Evolutionary conservation across 768 basidiomycete species (phyloP), one percentile per base, ranked within the genome.

Genomic region (Coprinellus aureogranulatus): DNA sequence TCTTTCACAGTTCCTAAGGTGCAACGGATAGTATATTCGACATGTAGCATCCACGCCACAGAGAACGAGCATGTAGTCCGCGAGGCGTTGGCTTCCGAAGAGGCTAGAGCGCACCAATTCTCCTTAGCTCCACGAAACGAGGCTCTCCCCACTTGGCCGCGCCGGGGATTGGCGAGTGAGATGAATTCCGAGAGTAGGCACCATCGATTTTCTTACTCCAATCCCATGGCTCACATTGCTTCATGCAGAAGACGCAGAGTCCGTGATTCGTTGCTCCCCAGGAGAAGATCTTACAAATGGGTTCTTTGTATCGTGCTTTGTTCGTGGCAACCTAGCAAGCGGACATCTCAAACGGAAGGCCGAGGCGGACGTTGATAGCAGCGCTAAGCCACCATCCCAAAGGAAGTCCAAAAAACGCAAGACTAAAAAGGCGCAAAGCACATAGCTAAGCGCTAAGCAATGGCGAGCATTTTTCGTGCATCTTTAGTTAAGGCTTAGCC

Each of bases 231-330:
- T n/a, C n/a, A n/a, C n/a, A n/a, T n/a, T 41, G 14, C 41, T 28
- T 20, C 6, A 30, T 54, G n/a, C 26, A 88, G 87, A 68, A 22
- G 69, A 83, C 58, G 87, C 89, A 4, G 70, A 75, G 3, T 84
- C 85, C 11, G 68, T 91, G 20, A 65, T 94, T 26, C 84, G 92
- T 18, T 93, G 91, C 68, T 80, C 81, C 26, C 86, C 92, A 14
- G 85, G 86, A 54, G 90, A 89, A 59, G 94, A 98, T 65, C 84
- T 82, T 37, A 94, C 92, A 12, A 98, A 98, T 65, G 97, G 97
- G 0, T 99, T 99, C 77, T 99, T 99, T 64, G 95, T 99, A 23
- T 87, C 92, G n/a, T 97, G 90, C 70, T 94, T 98, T 68, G 47
- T 58, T 31, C 34, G 75, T 92, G 28, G 75, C 69, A 53, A 40